Conservation (phyloP, 768 basidiomycete species). For the Termitomyces sp. region DNA sequence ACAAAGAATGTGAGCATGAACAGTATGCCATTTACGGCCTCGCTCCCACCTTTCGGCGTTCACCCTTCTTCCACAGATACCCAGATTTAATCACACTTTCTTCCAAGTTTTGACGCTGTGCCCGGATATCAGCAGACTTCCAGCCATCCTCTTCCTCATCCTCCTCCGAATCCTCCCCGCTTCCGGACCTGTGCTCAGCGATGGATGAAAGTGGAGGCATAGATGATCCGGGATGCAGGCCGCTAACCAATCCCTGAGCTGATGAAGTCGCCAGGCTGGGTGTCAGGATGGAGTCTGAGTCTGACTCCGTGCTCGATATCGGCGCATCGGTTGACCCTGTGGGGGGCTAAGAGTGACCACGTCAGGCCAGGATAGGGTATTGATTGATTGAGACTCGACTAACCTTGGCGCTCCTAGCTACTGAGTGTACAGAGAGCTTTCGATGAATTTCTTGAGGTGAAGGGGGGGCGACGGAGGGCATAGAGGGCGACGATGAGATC, state of each 20-base stretch:
- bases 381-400: slow-evolving; percentile 11
- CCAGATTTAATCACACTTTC: slow-evolving; percentile 84
- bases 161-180: slow-evolving; percentile 79
- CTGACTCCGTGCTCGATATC: slow-evolving; percentile 79
- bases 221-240: slow-evolving; percentile 26
- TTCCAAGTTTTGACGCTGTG: slow-evolving; percentile 40
- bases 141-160: slow-evolving; percentile 66
- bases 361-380: slow-evolving; percentile 8
- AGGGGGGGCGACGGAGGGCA: slow-evolving; percentile 50
- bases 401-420: slow-evolving; percentile 47
- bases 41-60: slow-evolving; percentile 80
- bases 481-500: slow-evolving; percentile 27
- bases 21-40: background rate
- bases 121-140: slow-evolving; percentile 45
- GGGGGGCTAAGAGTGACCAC: slow-evolving; percentile 14
- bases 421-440: slow-evolving; percentile 76
- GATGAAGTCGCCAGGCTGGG: slow-evolving; percentile 46
- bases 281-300: slow-evolving; percentile 68
- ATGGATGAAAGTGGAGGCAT: slow-evolving; percentile 67
- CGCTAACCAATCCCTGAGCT: slow-evolving; percentile 20
- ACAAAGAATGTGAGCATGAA: slow-evolving; percentile 9
- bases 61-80: slow-evolving; percentile 97
- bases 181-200: slow-evolving; percentile 64
- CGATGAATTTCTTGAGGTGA: slow-evolving; percentile 83
- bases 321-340: slow-evolving; percentile 14